Percentiles rank a stretch among this genome's conserved stretches.
Conservation (phyloP, 2,329 filamentous ascomycete species). For the Botrytis cinerea region DNA sequence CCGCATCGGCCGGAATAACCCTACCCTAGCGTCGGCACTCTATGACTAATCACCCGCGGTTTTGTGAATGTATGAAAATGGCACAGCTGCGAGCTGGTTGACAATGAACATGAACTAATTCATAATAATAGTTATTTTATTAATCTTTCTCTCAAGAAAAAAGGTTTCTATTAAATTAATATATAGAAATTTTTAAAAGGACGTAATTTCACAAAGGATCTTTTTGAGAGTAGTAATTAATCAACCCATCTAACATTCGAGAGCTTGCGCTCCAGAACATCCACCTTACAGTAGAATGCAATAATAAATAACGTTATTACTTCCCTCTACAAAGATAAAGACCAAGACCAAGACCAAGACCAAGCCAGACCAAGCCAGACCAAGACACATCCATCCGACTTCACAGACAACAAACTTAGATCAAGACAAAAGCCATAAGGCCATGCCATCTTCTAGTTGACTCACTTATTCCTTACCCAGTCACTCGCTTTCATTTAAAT, state of each 20-base stretch:
- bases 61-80: no score
- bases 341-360: no score
- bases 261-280: conserved; percentile 19
- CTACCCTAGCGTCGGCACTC: no score
- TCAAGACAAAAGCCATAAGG: background rate
- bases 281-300: background rate
- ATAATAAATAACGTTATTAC: background rate
- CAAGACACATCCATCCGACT: background rate
- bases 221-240: background rate
- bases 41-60: no score
- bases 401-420: background rate
- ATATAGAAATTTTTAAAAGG: no score
- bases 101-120: no score
- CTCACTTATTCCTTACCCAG: background rate
- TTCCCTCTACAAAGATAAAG: background rate
- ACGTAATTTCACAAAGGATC: no score
- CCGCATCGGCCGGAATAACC: no score
- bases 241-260: background rate
- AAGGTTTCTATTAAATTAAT: no score
- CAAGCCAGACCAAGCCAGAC: background rate
- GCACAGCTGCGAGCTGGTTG: no score
- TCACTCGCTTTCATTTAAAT: background rate
- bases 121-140: no score
- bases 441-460: background rate
- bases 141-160: no score